These are phyloP conservation scores for Purpureocillium takamizusanense DNA, from an alignment of 2,329 filamentous ascomycete genomes.

Conservation along the genomic window DNA sequence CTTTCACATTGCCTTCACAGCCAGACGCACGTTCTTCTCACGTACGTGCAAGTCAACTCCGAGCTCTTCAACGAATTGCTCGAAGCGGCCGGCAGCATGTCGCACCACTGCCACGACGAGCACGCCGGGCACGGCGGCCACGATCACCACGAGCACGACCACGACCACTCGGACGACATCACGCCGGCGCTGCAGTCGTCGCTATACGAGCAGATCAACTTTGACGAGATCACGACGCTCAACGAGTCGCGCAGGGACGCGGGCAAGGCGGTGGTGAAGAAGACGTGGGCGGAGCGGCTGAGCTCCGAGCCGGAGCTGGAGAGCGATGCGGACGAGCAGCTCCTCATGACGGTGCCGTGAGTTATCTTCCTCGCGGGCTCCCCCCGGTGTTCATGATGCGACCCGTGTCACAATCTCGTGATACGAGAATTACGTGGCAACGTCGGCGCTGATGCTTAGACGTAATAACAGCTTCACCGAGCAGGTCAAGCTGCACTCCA, in stretches of 20 bases:
- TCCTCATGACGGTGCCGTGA: constrained; percentile 87
- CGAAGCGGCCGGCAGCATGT: constrained; percentile 17
- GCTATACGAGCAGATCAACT: constrained; percentile 87
- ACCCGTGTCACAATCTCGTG: neutral
- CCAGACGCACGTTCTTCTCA: no score
- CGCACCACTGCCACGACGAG: constrained; percentile 44
- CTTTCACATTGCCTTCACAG: neutral
- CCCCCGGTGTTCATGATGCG: no score
- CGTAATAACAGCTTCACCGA: constrained; percentile 66
- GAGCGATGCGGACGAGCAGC: constrained; percentile 84
- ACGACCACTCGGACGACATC: constrained; percentile 89
- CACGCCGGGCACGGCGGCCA: constrained; percentile 42
- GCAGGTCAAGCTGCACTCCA: constrained; percentile 84
- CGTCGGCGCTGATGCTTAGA: no score
- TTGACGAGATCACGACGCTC: constrained; percentile 72
- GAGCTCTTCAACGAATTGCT: neutral
- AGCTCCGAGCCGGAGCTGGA: constrained; percentile 62
- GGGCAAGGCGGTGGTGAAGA: constrained; percentile 71
- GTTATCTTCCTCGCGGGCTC: no score
- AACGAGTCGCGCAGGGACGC: constrained; percentile 67
- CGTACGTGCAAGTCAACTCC: no score
- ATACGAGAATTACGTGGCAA: no score
- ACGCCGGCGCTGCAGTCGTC: constrained; percentile 85
- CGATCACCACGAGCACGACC: constrained; percentile 48
- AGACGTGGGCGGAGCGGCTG: constrained; percentile 82